phyloP scores from a whole-genome alignment of 371 early-diverging fungal species.

The Lichtheimia ornata region DNA sequence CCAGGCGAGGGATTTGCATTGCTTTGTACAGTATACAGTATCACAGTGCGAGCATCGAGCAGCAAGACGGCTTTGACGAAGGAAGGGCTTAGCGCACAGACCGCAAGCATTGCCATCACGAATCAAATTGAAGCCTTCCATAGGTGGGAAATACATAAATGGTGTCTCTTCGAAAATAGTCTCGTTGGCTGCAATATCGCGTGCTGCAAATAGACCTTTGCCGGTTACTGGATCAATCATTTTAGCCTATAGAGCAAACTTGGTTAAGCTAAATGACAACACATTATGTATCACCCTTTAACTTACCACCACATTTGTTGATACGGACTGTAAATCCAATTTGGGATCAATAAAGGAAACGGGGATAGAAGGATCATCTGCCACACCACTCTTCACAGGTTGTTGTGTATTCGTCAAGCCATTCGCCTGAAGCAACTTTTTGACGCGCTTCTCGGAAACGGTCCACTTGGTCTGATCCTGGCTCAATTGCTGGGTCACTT shows the following conservation, averaged over 20 bases:
- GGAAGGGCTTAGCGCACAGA: conserved; percentile 57
- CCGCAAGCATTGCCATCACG: conserved; percentile 58
- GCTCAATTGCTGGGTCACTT: conserved; percentile 46
- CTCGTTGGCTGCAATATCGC: conserved; percentile 56
- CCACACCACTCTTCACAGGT: conserved; percentile 42
- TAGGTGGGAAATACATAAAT: conserved; percentile 64
- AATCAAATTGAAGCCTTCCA: conserved; percentile 56
- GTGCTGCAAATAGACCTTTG: conserved; percentile 65
- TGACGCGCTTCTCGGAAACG: conserved; percentile 69
- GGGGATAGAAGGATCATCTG: conserved; percentile 62
- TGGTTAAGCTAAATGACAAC: neutral
- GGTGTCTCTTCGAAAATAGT: conserved; percentile 63
- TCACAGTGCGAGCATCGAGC: conserved; percentile 55
- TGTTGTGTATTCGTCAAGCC: conserved; percentile 40
- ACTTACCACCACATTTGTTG: conserved; percentile 40
- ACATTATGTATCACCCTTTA: neutral
- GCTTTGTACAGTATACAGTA: conserved; percentile 56
- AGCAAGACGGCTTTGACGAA: conserved; percentile 33
- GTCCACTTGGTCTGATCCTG: conserved; percentile 57
- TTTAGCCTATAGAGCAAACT: conserved; percentile 27
- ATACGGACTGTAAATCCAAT: conserved; percentile 46
- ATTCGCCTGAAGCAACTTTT: conserved; percentile 59
- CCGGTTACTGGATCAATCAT: conserved; percentile 65
- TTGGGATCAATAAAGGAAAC: conserved; percentile 63
- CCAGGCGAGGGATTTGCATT: conserved; percentile 55